These are phyloP conservation scores for Obelidium mucronatum DNA, from an alignment of 192 early-diverging fungal species.

Conservation along the genomic window DNA sequence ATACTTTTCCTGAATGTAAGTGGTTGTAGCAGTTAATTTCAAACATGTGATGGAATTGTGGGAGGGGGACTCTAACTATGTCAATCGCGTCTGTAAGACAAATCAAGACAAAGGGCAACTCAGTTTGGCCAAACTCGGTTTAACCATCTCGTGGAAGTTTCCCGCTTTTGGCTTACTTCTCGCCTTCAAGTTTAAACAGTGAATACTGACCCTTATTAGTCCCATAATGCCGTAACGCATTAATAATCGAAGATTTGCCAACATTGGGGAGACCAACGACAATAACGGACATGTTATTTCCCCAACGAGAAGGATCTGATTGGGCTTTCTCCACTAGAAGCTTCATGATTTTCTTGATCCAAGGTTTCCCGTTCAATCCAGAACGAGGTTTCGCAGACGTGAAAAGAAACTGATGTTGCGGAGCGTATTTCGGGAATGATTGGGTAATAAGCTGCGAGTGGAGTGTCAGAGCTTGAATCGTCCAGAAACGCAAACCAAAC, in stretches of 20 bases:
- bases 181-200: too few relatives aligned
- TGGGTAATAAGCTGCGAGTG: background rate
- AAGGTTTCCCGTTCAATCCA: slow-evolving; percentile 60
- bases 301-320: background rate
- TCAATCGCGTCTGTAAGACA: too few relatives aligned
- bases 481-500: background rate
- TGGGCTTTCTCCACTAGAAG: slow-evolving; percentile 60
- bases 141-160: too few relatives aligned
- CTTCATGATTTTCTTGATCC: slow-evolving; percentile 74
- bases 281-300: slow-evolving; percentile 67
- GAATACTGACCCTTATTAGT: slow-evolving; percentile 66
- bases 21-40: background rate
- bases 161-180: too few relatives aligned
- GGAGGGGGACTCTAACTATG: background rate
- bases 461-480: background rate
- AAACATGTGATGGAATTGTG: slow-evolving; percentile 14
- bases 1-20: slow-evolving; percentile 69
- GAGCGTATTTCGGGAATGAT: too few relatives aligned
- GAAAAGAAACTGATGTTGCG: slow-evolving; percentile 66
- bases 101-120: too few relatives aligned
- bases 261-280: slow-evolving; percentile 97
- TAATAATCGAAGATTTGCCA: slow-evolving; percentile 93
- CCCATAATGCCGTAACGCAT: slow-evolving; percentile 81
- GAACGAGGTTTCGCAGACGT: slow-evolving; percentile 37
- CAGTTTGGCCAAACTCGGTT: too few relatives aligned